Evolutionary conservation across 768 basidiomycete genomes (phyloP).

Genomic region (Paxillus involutus): DNA sequence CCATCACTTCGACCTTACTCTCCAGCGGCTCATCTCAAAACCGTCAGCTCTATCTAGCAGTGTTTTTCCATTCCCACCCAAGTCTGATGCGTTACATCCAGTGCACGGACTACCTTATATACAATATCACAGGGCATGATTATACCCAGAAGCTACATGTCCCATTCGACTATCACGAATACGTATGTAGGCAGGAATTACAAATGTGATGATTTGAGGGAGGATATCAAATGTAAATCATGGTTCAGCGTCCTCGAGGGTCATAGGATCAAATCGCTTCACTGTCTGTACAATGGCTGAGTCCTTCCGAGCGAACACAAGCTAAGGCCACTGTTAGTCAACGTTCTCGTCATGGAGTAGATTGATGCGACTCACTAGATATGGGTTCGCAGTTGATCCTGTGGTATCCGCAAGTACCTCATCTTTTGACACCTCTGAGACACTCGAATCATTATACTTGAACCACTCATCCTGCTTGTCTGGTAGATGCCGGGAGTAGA

Average conservation of each 20-base stretch:
- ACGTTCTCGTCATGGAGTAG: neutral
- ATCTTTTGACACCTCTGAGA: conserved; percentile 70
- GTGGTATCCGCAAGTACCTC: conserved; percentile 90
- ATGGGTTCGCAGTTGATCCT: conserved; percentile 88
- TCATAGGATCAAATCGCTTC: conserved; percentile 50
- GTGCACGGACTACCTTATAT: neutral
- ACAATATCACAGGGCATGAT: conserved; percentile 12
- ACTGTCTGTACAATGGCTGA: conserved; percentile 80
- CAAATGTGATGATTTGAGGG: conserved; percentile 9
- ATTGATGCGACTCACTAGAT: conserved; percentile 58
- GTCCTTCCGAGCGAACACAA: conserved; percentile 82
- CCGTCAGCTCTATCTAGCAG: no score
- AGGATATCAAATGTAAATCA: conserved; percentile 30
- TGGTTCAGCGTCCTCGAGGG: conserved; percentile 27
- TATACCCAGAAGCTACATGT: conserved; percentile 12
- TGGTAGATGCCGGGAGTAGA: conserved; percentile 89
- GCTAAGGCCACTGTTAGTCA: conserved; percentile 39
- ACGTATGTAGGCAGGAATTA: conserved; percentile 12
- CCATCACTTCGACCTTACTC: neutral
- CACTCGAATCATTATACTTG: conserved; percentile 94
- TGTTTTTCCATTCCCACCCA: neutral
- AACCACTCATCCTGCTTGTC: conserved; percentile 83
- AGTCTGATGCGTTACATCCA: neutral
- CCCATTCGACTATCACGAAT: conserved; percentile 4
- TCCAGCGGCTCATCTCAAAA: neutral